Evolutionary conservation across 768 basidiomycete species (phyloP).

Genomic region (Tylopilus subfusipes): DNA sequence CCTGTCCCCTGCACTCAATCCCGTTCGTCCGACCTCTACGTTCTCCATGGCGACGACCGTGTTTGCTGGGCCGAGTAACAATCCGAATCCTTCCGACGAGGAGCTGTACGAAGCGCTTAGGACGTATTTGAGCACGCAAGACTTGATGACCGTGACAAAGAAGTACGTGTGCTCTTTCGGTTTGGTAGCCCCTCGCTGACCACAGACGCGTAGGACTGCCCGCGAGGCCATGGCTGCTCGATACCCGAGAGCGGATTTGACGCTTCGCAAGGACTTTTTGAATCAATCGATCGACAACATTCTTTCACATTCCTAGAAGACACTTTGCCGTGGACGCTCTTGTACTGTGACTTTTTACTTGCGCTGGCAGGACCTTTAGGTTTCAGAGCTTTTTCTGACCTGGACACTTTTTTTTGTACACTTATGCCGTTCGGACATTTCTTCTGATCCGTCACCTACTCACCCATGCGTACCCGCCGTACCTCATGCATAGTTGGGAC

Average conservation of each 20-base stretch:
- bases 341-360: not conserved
- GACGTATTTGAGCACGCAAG: constrained; percentile 58
- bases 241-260: constrained; percentile 67
- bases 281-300: constrained; percentile 67
- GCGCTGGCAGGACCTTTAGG: constrained; percentile 6
- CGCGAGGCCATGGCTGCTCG: constrained; percentile 58
- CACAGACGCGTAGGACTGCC: constrained; percentile 42
- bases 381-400: not conserved
- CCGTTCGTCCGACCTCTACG: constrained; percentile 48
- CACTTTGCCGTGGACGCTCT: constrained; percentile 1
- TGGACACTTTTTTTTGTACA: not conserved
- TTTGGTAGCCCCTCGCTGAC: constrained; percentile 1
- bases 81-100: constrained; percentile 57
- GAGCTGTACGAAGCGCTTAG: constrained; percentile 55
- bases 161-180: constrained; percentile 40
- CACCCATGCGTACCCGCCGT: constrained; percentile 3
- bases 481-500: constrained; percentile 11
- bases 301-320: constrained; percentile 48
- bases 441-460: not conserved
- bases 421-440: constrained; percentile 6
- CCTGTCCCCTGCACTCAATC: constrained; percentile 31
- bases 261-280: constrained; percentile 55
- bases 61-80: constrained; percentile 47
- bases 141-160: constrained; percentile 71
- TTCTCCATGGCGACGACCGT: constrained; percentile 61